Percentiles rank a stretch among this genome's conserved stretches.
Conservation (phyloP, 768 basidiomycete genomes). For the Phaeotremella skinneri region DNA sequence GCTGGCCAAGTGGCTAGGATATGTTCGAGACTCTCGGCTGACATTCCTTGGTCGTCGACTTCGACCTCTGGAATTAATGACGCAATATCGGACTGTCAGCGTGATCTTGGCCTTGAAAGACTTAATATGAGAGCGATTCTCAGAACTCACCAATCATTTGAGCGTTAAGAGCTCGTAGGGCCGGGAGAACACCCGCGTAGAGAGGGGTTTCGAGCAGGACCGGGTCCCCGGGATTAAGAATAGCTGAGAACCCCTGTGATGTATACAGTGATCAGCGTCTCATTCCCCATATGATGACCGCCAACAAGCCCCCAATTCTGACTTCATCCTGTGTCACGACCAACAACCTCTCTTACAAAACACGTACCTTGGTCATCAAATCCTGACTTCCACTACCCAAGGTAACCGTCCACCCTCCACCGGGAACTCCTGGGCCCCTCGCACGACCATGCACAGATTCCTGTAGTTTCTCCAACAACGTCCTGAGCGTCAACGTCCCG, state of each 20-base stretch:
- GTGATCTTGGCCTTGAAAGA: no score
- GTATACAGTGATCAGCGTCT: slow-evolving; percentile 3
- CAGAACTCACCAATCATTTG: slow-evolving; percentile 48
- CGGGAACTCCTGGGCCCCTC: slow-evolving; percentile 46
- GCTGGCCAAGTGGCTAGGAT: slow-evolving; percentile 73
- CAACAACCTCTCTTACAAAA: slow-evolving; percentile 1
- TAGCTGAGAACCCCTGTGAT: slow-evolving; percentile 63
- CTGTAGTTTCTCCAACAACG: slow-evolving; percentile 61
- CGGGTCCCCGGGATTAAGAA: slow-evolving; percentile 75
- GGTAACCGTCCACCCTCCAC: slow-evolving; percentile 71
- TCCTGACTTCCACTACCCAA: slow-evolving; percentile 87
- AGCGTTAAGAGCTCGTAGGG: slow-evolving; percentile 39
- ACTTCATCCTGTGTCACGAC: not conserved
- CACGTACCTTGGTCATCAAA: slow-evolving; percentile 73
- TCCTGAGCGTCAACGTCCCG: slow-evolving; percentile 61
- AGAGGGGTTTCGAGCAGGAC: slow-evolving; percentile 69
- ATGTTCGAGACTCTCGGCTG: slow-evolving; percentile 60
- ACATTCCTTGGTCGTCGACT: slow-evolving; percentile 71
- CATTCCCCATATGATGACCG: no score
- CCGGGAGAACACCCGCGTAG: slow-evolving; percentile 51
- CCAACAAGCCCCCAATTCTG: not conserved
- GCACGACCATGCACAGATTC: slow-evolving; percentile 63
- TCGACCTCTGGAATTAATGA: slow-evolving; percentile 61
- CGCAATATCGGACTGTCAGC: slow-evolving; percentile 7
- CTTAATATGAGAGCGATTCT: not conserved